These are phyloP conservation scores for Solanum hybrid DNA, from an alignment of 305 asterid species.

Conservation along the genomic window DNA sequence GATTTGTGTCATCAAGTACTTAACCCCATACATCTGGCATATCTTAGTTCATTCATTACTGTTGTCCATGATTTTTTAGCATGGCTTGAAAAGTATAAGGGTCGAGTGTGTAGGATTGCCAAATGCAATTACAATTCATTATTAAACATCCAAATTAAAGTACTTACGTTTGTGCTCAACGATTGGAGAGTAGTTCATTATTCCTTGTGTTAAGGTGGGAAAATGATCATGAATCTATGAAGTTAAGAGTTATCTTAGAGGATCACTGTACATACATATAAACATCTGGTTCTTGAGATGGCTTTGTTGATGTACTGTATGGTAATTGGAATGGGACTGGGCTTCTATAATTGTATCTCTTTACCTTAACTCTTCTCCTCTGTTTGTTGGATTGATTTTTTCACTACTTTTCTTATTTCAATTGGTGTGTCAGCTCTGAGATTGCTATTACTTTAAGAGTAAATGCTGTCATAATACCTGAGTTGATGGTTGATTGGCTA, in stretches of 20 bases:
- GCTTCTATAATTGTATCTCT: neutral
- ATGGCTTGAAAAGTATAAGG: neutral
- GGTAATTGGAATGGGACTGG: neutral
- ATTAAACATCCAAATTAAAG: neutral
- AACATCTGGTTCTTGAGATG: neutral
- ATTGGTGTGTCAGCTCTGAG: neutral
- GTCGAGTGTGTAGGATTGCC: neutral
- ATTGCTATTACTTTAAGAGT: neutral
- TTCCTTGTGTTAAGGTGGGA: neutral
- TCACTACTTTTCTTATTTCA: neutral
- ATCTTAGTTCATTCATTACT: constrained; percentile 1
- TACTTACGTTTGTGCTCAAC: neutral
- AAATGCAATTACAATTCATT: neutral
- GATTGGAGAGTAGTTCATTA: neutral
- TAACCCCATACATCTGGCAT: constrained; percentile 11
- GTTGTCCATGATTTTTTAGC: constrained; percentile 11
- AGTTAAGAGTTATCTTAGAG: neutral
- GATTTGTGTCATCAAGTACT: constrained; percentile 2
- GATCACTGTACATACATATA: neutral
- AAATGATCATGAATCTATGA: neutral
- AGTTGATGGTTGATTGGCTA: neutral
- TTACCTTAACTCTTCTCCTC: neutral
- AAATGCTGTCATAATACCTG: neutral
- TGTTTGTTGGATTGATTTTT: neutral
- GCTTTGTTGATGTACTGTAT: neutral